A percentile compares a stretch with the other conserved stretches of the same genome.
phyloP scores from a whole-genome alignment of 2,329 filamentous ascomycete species.

The Coniochaeta sp. region DNA sequence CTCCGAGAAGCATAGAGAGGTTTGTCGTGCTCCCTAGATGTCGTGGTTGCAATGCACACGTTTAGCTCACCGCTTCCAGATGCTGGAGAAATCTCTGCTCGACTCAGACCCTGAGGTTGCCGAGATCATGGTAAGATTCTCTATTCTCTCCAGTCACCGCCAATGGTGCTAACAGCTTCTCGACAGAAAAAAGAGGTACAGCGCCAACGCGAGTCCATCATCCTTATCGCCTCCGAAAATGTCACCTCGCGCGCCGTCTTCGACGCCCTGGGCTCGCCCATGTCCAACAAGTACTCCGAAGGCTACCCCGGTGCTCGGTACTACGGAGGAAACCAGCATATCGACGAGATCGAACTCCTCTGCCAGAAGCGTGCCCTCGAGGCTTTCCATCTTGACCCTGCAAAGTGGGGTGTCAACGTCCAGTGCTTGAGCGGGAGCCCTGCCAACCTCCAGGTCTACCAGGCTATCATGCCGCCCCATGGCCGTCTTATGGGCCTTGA shows the following conservation, averaged over 20 bases:
- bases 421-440: slow-evolving; percentile 89
- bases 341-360: slow-evolving; percentile 89
- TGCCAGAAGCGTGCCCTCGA: slow-evolving; percentile 92
- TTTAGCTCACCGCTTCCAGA: slow-evolving; percentile 42
- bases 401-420: slow-evolving; percentile 98
- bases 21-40: slow-evolving; percentile 21
- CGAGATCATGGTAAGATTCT: slow-evolving; percentile 76
- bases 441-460: slow-evolving; percentile 96
- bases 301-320: slow-evolving; percentile 97
- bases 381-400: slow-evolving; percentile 78
- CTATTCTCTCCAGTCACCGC: not conserved
- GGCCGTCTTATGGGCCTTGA: slow-evolving; percentile 96
- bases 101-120: slow-evolving; percentile 92
- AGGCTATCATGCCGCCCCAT: slow-evolving; percentile 92
- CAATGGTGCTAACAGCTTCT: slow-evolving; percentile 18
- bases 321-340: slow-evolving; percentile 99
- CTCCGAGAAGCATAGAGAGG: slow-evolving; percentile 47
- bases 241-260: slow-evolving; percentile 97
- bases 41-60: not conserved
- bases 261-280: slow-evolving; percentile 88
- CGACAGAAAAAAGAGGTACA: slow-evolving; percentile 75
- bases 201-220: slow-evolving; percentile 96
- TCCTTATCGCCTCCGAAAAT: slow-evolving; percentile 98
- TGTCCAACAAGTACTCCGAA: slow-evolving; percentile 99
- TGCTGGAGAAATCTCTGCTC: slow-evolving; percentile 92